Evolutionary conservation across 345 rosid species (phyloP), one percentile per base, ranked within the genome.

Genomic region (Hirschfeldia incana): DNA sequence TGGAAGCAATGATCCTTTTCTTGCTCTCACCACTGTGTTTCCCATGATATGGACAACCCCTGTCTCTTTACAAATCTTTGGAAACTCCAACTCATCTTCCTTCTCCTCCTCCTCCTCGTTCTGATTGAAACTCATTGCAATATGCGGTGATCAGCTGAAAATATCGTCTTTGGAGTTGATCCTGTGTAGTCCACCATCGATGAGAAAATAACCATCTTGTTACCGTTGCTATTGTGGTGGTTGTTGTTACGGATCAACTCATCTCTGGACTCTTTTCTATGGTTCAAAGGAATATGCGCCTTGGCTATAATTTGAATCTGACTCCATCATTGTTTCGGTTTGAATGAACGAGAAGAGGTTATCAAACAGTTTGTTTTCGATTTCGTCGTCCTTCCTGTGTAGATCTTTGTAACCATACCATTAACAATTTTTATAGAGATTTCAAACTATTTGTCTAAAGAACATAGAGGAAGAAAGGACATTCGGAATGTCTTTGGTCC

Each of bases 21-120:
- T 88, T 58, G 96, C 92, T 53, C 81, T 87, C 65, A 91, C 83
- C 76, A 83, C 80, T 0, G 96, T 88, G 80, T 89, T 91, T 2
- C 96, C 96, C 76, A 91, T 77, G 59, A 91, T 89, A 78, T 91
- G 93, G 69, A 91, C 96, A 69, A 91, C 88, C 21, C 96, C 96
- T 5, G 88, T 86, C 27, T 89, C 96, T 82, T 86, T 88, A 80
- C 90, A 89, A 17, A 33, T 78, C 77, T 79, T 88, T 80, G 89
- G 68, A 75, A 75, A 89, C 78, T 89, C 96, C 57, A 86, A 70
- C 74, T 91, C 96, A 67, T 88, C 53, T 11, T 46, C 53, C 13
- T 12, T 6, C 53, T 46, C 57, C 17, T 49, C 55, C 16, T 46
- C 46, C 2, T 37, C 89, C 1, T 10, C n/a, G 68, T 78, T 78